Base-by-base conservation (phyloP, 305 asterid genomes). In the Stenogyne calaminthoides region DNA sequence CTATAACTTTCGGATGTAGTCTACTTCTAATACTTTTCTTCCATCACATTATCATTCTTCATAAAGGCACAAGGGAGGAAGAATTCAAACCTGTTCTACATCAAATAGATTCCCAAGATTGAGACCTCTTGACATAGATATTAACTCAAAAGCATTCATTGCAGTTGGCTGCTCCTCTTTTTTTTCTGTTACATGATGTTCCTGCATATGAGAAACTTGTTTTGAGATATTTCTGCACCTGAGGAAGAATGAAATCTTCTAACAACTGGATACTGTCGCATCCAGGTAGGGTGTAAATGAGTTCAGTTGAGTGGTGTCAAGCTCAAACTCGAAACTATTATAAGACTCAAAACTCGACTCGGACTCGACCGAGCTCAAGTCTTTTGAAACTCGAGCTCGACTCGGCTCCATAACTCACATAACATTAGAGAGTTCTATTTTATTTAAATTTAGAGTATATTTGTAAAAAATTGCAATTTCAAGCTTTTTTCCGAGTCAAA, bases 91-190 rank as follows among this genome's bases (percentile, higher is more conserved):
- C 96, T 89, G 88, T 76, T 91, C 87, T 27, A 70, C 88, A 60
- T 90, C 97, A 56, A 94, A 91, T 40, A 94, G 92, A 76, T 94
- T 91, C 83, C 95, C 99, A 49, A 94, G 97, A 84, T 94, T 87
- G 80, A 94, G 91, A 71, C 99, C 99, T 77, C 82, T 90, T 2
- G 99, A 94, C 99, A 90, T 88, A 37, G 99, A 91, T 76, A 94
- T 94, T 72, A 94, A 82, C 88, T 91, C 97, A 59, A 94, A 94
- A 70, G 99, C 99, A 64, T 94, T 94, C 99, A 94, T 90, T 72
- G 97, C 86, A 64, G 87, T 83, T 9, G 99, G 99, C 77, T 91
- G 83, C 83, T 90, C 89, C 86, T 90, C 99, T 77, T 61, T 88
- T 81, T 78, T 90, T 86, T 94, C 99, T 4, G 85, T 87, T 14